Conservation (phyloP, 1,284 basidiomycete genomes). For the Rhizoctonia solani region DNA sequence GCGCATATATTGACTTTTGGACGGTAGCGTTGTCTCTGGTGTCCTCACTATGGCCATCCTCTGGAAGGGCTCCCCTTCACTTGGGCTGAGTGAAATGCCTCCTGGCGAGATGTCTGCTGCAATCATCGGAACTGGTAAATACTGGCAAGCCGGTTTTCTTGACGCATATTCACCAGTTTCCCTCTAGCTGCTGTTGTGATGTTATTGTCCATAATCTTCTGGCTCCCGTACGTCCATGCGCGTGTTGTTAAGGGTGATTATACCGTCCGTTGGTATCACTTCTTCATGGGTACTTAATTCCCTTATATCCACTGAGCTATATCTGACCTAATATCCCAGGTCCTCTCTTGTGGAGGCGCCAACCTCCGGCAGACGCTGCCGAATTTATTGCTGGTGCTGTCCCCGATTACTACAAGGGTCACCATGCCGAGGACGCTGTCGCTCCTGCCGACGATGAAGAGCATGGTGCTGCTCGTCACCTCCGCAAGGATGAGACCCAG, state of each 20-base stretch:
- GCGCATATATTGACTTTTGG: background rate
- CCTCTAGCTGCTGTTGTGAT: slow-evolving; percentile 45
- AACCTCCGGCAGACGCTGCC: slow-evolving; percentile 45
- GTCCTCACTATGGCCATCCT: slow-evolving; percentile 41
- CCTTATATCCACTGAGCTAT: background rate
- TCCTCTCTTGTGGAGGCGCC: slow-evolving; percentile 51
- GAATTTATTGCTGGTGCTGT: slow-evolving; percentile 42
- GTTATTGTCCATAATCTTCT: slow-evolving; percentile 50
- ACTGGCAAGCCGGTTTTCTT: no score
- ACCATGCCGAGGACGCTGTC: slow-evolving; percentile 42
- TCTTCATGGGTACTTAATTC: slow-evolving; percentile 45
- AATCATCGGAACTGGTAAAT: slow-evolving; percentile 46
- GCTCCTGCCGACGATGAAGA: slow-evolving; percentile 5
- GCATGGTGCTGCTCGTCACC: slow-evolving; percentile 1
- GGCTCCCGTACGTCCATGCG: slow-evolving; percentile 53
- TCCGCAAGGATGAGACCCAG: background rate
- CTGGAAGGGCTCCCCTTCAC: slow-evolving; percentile 45
- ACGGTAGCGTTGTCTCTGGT: slow-evolving; percentile 12
- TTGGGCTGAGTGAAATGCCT: slow-evolving; percentile 50
- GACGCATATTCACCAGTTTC: slow-evolving; percentile 6
- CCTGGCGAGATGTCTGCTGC: slow-evolving; percentile 47
- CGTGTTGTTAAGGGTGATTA: slow-evolving; percentile 54
- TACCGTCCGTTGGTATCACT: slow-evolving; percentile 51
- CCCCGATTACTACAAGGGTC: slow-evolving; percentile 49
- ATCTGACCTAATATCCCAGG: slow-evolving; percentile 40